These are phyloP conservation scores for Cadophora malorum DNA, from an alignment of 2,329 filamentous ascomycete species.

Conservation along the genomic window DNA sequence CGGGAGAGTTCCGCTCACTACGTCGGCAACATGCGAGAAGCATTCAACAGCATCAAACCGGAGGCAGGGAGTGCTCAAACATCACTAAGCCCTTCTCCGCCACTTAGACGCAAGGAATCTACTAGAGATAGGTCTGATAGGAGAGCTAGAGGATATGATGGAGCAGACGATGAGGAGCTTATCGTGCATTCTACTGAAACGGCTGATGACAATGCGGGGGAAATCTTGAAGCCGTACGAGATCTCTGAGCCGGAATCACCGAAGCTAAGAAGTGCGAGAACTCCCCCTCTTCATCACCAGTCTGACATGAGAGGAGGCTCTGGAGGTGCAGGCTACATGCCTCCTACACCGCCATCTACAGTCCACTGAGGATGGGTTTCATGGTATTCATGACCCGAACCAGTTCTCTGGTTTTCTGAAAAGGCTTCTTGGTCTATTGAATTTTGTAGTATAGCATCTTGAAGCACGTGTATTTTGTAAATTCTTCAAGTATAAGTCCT, in stretches of 20 bases:
- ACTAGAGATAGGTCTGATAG: not conserved
- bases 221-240: not conserved
- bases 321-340: not conserved
- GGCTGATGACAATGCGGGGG: not conserved
- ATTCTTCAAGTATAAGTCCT: not conserved
- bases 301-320: not conserved
- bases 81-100: not conserved
- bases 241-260: not conserved
- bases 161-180: constrained; percentile 7
- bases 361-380: no score
- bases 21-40: not conserved
- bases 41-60: not conserved
- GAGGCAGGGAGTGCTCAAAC: not conserved
- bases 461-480: not conserved
- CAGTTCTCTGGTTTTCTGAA: no score
- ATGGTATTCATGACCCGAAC: no score
- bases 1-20: not conserved
- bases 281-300: not conserved
- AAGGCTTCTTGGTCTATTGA: no score
- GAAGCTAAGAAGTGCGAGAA: not conserved
- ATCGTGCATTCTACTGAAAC: not conserved
- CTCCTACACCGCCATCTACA: not conserved
- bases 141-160: constrained; percentile 9
- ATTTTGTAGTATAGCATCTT: not conserved
- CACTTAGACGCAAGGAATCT: not conserved